A percentile compares a stretch with the other conserved stretches of the same genome.
Evolutionary conservation across 139 green algal genomes (phyloP).

Genomic region (Picochlorum costavermella): DNA sequence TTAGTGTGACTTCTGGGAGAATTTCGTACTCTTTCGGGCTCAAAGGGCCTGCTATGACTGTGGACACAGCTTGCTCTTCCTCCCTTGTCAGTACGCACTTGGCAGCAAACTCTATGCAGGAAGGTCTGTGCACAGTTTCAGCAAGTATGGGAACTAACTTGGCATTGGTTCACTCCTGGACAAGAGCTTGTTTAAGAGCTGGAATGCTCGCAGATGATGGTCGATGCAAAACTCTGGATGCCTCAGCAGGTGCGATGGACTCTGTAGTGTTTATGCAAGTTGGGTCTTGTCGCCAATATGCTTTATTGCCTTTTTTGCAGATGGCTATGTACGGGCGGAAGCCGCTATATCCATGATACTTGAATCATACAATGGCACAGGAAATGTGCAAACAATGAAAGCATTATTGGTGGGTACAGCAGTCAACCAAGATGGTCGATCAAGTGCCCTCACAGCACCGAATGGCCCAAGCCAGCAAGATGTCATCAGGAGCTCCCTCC

Average conservation of each 20-base stretch:
- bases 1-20: slow-evolving; percentile 40
- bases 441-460: slow-evolving; percentile 43
- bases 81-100: slow-evolving; percentile 67
- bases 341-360: slow-evolving; percentile 38
- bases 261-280: background rate
- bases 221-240: slow-evolving; percentile 83
- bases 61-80: slow-evolving; percentile 79
- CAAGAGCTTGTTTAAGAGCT: slow-evolving; percentile 33
- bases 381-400: background rate
- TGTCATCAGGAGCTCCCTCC: slow-evolving; percentile 58
- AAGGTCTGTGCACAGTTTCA: slow-evolving; percentile 25
- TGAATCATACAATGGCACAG: background rate
- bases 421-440: slow-evolving; percentile 52
- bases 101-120: slow-evolving; percentile 26
- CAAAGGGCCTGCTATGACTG: slow-evolving; percentile 46
- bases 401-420: slow-evolving; percentile 24
- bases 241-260: slow-evolving; percentile 22
- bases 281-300: too few species aligned
- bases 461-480: slow-evolving; percentile 57
- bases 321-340: slow-evolving; percentile 74
- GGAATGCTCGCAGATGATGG: slow-evolving; percentile 63
- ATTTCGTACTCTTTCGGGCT: slow-evolving; percentile 67
- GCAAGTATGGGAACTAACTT: slow-evolving; percentile 68
- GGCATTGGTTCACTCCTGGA: slow-evolving; percentile 56
- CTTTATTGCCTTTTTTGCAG: slow-evolving; percentile 16